Percentiles rank a stretch among this genome's conserved stretches.
phyloP scores from a whole-genome alignment of 805 yeast species.

The Myxozyma kluyveri region DNA sequence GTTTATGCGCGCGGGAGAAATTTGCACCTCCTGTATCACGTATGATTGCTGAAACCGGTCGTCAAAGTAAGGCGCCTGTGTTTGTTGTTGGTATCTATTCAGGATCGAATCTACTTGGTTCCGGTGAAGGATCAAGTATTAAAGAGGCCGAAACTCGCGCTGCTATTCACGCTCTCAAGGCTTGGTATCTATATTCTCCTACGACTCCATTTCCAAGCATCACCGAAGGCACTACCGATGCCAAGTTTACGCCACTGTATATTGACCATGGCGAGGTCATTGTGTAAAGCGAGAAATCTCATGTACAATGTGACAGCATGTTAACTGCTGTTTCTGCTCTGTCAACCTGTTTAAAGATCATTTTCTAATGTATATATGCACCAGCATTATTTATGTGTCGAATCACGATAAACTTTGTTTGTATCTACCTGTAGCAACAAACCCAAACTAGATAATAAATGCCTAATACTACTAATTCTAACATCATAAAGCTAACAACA shows the following conservation, averaged over 20 bases:
- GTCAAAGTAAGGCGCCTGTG: conserved; percentile 77
- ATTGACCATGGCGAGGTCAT: conserved; percentile 38
- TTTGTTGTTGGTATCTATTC: conserved; percentile 88
- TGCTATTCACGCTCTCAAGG: conserved; percentile 82
- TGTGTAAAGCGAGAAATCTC: no score
- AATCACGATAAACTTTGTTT: no score
- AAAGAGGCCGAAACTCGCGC: conserved; percentile 91
- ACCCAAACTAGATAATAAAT: no score
- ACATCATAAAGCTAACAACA: no score
- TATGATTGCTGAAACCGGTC: conserved; percentile 89
- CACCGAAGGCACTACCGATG: conserved; percentile 16
- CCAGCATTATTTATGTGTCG: no score
- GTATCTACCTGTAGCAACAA: no score
- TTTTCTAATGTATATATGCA: no score
- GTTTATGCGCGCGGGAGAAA: conserved; percentile 71
- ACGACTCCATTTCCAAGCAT: conserved; percentile 64
- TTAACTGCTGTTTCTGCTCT: no score
- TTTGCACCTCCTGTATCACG: conserved; percentile 74
- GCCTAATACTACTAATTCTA: no score
- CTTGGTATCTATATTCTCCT: conserved; percentile 89
- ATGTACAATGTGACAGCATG: no score
- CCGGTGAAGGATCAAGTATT: conserved; percentile 88
- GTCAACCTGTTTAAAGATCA: no score
- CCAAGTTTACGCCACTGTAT: conserved; percentile 28
- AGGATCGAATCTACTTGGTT: conserved; percentile 81